Base-by-base conservation (phyloP, 257 asterid species). In the Echium plantagineum region DNA sequence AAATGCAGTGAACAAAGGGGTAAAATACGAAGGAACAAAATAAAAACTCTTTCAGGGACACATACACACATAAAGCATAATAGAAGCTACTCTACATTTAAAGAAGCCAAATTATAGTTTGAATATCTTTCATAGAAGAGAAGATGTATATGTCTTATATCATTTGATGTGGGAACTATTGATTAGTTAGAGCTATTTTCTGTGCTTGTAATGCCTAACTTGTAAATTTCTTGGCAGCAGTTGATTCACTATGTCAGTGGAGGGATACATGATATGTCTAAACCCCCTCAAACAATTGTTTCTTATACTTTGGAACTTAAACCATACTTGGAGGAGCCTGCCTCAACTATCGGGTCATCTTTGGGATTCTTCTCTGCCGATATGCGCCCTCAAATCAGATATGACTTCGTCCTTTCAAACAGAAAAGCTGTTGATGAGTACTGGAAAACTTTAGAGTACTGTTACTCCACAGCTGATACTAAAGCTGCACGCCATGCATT, bases 301-400 rank as follows among this genome's bases (percentile, higher is more conserved):
- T 66, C 82, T 12, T 77, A 85, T 78, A 85, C 94, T 52, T 71
- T 91, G 80, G 98, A 91, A 75, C 81, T 91, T 66, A 88, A 81
- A 75, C 98, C 98, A 63, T 85, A 85, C 76, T 81, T 88, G 20
- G 98, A 88, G 79, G 98, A 88, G 79, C 98, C 98, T 69, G 86
- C 74, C 66, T 72, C 85, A 67, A 21, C 61, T 57, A 61, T 67
- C 64, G 72, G 76, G 64, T 60, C 72, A 51, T 72, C 93, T 66
- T 65, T 78, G 62, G 75, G 80, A 67, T 73, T 69, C 59, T 62
- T 61, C 70, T 80, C 63, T 51, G 78, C 83, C 46, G 96, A 91
- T 77, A 85, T 88, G 68, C 98, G 98, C 62, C 98, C 98, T 66
- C 94, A 84, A 76, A 65, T 80, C 62, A 82, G 98, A 70, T 94